phyloP scores from a whole-genome alignment of 1,284 basidiomycete species.

The Xerocomus tenax region DNA sequence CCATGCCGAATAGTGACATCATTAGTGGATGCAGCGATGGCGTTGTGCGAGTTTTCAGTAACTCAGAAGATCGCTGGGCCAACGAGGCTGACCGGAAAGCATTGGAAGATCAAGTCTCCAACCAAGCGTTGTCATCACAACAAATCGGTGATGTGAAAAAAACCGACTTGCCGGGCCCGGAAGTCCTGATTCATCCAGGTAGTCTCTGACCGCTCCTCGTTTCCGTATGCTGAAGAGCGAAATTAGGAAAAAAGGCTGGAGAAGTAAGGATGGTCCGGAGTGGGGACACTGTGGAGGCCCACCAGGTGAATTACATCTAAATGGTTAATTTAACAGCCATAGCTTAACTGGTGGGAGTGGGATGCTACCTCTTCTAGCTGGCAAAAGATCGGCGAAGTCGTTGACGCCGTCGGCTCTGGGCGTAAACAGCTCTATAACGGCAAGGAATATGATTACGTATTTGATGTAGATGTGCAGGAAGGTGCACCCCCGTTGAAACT shows the following conservation, averaged over 20 bases:
- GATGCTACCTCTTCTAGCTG: slow-evolving; percentile 60
- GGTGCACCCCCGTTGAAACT: slow-evolving; percentile 89
- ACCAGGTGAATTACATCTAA: slow-evolving; percentile 52
- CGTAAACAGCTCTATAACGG: slow-evolving; percentile 86
- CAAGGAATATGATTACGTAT: slow-evolving; percentile 96
- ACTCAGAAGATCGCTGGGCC: slow-evolving; percentile 67
- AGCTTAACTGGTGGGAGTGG: slow-evolving; percentile 49
- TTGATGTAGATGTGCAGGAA: slow-evolving; percentile 94
- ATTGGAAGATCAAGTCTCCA: slow-evolving; percentile 68
- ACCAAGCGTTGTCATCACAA: slow-evolving; percentile 62
- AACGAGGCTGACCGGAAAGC: slow-evolving; percentile 55
- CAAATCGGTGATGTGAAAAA: slow-evolving; percentile 92
- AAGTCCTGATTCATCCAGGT: slow-evolving; percentile 71
- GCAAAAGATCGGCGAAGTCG: slow-evolving; percentile 93
- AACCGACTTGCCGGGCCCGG: slow-evolving; percentile 76
- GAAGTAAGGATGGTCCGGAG: slow-evolving; percentile 88
- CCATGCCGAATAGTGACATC: slow-evolving; percentile 82
- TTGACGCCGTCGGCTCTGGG: slow-evolving; percentile 83
- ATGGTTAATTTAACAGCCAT: not conserved
- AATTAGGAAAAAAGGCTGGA: slow-evolving; percentile 77
- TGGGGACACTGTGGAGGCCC: slow-evolving; percentile 72
- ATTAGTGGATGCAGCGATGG: slow-evolving; percentile 87
- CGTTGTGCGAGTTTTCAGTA: slow-evolving; percentile 81
- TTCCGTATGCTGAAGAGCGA: slow-evolving; percentile 10
- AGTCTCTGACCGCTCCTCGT: not conserved